Evolutionary conservation across 1,284 basidiomycete genomes (phyloP).

Genomic region (Leccinum solheimii): DNA sequence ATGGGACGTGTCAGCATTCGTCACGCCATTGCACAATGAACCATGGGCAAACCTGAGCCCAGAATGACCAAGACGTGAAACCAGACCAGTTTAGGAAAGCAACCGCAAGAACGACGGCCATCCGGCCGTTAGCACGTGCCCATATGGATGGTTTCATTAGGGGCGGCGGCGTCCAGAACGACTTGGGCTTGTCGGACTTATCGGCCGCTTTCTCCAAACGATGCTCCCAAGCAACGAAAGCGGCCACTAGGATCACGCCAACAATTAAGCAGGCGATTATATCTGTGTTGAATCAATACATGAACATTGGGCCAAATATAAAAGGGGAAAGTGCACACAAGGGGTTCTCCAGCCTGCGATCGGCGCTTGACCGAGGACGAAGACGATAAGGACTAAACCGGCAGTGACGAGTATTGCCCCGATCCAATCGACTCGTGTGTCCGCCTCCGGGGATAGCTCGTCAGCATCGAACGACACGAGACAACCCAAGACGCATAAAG

Average conservation of each 20-base stretch:
- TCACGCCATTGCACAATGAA: neutral
- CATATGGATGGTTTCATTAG: slow-evolving; percentile 65
- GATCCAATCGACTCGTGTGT: slow-evolving; percentile 78
- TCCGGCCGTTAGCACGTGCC: slow-evolving; percentile 57
- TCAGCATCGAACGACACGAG: slow-evolving; percentile 57
- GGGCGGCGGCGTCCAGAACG: slow-evolving; percentile 52
- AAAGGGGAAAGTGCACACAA: slow-evolving; percentile 47
- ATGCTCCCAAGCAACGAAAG: slow-evolving; percentile 64
- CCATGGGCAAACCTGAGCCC: slow-evolving; percentile 44
- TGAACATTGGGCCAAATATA: neutral
- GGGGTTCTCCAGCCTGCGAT: slow-evolving; percentile 75
- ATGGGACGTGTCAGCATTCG: slow-evolving; percentile 9
- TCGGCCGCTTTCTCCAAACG: slow-evolving; percentile 45
- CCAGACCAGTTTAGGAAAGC: slow-evolving; percentile 64
- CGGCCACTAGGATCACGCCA: slow-evolving; percentile 50
- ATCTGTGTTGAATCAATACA: slow-evolving; percentile 32
- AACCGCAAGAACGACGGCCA: slow-evolving; percentile 58
- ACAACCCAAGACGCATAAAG: slow-evolving; percentile 50
- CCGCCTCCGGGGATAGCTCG: slow-evolving; percentile 43
- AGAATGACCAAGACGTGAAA: slow-evolving; percentile 53
- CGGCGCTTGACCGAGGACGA: slow-evolving; percentile 76
- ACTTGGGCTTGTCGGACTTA: slow-evolving; percentile 16
- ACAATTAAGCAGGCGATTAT: slow-evolving; percentile 57
- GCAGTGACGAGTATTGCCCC: slow-evolving; percentile 75
- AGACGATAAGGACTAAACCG: slow-evolving; percentile 78